phyloP scores from a whole-genome alignment of 345 rosid species.

The Aegle marmelos region DNA sequence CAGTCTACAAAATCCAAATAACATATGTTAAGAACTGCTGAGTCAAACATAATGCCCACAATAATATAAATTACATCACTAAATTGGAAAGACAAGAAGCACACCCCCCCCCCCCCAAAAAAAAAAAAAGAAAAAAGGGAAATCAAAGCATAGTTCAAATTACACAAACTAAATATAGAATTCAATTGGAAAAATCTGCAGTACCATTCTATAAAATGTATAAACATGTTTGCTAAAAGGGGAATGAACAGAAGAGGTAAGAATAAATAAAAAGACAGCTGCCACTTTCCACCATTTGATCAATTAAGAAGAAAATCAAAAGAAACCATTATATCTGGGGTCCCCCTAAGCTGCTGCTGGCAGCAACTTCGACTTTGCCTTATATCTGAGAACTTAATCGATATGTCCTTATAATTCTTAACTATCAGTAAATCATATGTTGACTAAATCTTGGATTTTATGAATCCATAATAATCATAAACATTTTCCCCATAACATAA shows the following conservation, averaged over 20 bases:
- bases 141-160: neutral
- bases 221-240: neutral
- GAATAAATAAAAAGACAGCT: neutral
- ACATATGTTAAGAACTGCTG: neutral
- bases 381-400: too few species aligned
- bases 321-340: too few species aligned
- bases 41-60: neutral
- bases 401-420: neutral
- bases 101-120: too few species aligned
- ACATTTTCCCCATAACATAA: too few species aligned
- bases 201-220: neutral
- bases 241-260: neutral
- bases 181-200: neutral
- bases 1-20: conserved; percentile 43
- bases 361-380: too few species aligned
- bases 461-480: neutral
- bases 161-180: neutral
- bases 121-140: neutral
- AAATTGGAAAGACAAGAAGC: neutral
- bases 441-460: neutral
- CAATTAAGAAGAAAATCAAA: neutral
- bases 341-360: too few species aligned
- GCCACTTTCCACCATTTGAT: neutral
- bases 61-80: neutral
- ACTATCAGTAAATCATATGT: neutral